These are phyloP conservation scores for Cadophora malorum DNA, from an alignment of 2,329 filamentous ascomycete genomes.

Conservation along the genomic window DNA sequence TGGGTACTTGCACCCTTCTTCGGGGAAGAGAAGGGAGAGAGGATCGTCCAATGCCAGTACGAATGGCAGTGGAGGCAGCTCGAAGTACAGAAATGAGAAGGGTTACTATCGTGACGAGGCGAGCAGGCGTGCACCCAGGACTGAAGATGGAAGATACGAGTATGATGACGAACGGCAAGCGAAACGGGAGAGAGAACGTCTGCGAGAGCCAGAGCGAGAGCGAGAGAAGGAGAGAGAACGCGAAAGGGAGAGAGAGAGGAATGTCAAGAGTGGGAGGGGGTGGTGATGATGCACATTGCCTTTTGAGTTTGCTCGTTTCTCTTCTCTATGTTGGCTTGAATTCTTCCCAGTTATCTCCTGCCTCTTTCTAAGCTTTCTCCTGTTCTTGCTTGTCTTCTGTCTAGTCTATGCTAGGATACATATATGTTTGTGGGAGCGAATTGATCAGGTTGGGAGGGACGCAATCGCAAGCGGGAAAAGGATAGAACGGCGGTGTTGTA, in stretches of 20 bases:
- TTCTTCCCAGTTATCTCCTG: too few species aligned
- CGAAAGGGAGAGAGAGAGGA: not conserved
- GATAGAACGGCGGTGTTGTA: conserved; percentile 6
- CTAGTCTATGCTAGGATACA: too few species aligned
- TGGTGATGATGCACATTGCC: not conserved
- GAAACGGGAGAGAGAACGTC: not conserved
- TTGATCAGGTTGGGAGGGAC: not conserved
- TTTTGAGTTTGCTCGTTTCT: not conserved
- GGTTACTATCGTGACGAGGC: not conserved
- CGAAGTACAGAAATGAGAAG: not conserved
- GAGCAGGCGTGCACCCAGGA: not conserved
- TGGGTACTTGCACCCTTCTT: too few species aligned
- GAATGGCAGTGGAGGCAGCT: not conserved
- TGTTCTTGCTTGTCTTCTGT: not conserved
- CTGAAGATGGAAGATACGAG: not conserved
- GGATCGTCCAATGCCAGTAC: not conserved
- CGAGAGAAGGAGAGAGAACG: not conserved
- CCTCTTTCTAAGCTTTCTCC: not conserved
- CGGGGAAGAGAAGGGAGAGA: not conserved
- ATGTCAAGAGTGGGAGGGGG: not conserved
- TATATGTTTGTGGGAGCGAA: not conserved
- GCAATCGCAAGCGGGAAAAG: not conserved
- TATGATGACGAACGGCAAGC: not conserved
- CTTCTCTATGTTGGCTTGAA: too few species aligned
- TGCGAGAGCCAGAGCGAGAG: not conserved